Percentiles rank a stretch among this genome's conserved stretches.
Evolutionary conservation across 768 basidiomycete genomes (phyloP).

Genomic region (Rhodotorula kratochvilovae): DNA sequence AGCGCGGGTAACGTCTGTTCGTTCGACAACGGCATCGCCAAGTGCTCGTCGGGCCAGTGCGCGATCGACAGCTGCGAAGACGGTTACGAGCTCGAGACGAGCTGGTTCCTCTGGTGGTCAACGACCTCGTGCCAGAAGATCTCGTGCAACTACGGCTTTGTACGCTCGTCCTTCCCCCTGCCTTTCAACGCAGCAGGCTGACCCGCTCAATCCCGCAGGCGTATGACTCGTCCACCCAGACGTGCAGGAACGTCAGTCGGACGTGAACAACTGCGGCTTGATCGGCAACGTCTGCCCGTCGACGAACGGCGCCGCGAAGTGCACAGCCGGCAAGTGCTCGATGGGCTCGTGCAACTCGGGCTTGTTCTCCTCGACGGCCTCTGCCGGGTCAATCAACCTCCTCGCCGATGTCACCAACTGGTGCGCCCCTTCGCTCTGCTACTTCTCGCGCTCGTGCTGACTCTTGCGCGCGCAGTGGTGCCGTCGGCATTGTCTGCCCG

Average conservation of each 20-base stretch:
- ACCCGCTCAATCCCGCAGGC: neutral
- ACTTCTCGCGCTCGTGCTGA: no score
- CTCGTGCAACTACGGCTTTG: constrained; percentile 15
- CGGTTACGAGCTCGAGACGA: constrained; percentile 17
- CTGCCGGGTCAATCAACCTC: constrained; percentile 24
- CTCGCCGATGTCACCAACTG: constrained; percentile 24
- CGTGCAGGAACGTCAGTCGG: constrained; percentile 7
- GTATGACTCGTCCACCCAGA: neutral
- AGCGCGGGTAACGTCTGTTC: constrained; percentile 21
- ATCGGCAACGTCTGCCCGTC: constrained; percentile 23
- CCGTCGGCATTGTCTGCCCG: constrained; percentile 20
- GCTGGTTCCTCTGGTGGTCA: constrained; percentile 11
- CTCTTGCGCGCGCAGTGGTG: neutral
- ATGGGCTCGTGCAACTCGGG: constrained; percentile 10
- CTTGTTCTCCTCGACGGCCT: constrained; percentile 10
- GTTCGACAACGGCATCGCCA: constrained; percentile 16
- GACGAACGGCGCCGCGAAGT: constrained; percentile 7
- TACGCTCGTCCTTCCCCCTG: neutral
- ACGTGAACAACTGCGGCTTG: constrained; percentile 27
- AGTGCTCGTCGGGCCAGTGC: constrained; percentile 18
- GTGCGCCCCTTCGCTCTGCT: neutral
- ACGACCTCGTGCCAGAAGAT: constrained; percentile 7
- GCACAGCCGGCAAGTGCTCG: constrained; percentile 13
- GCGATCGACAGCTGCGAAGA: neutral
- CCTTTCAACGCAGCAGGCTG: neutral